phyloP scores from a whole-genome alignment of 306 rosid genomes.

The Prunus fruticosa region DNA sequence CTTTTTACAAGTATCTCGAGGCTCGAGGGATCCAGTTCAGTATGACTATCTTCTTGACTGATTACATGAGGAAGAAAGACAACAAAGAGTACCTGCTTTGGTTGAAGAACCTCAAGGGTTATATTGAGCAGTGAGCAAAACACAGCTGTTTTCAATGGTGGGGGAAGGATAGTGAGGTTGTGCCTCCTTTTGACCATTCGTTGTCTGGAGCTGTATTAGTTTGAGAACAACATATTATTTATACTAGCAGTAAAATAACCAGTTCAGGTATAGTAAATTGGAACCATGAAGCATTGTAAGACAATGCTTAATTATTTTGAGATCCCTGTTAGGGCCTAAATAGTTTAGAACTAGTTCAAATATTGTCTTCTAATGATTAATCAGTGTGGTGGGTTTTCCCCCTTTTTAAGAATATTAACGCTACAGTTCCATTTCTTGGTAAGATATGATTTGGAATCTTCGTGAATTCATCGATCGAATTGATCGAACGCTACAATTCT shows the following conservation, averaged over 20 bases:
- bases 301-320: not conserved
- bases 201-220: slow-evolving; percentile 15
- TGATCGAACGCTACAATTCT: no score
- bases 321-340: not conserved
- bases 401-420: not conserved
- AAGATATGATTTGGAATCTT: not conserved
- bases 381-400: not conserved
- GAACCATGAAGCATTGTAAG: not conserved
- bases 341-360: not conserved
- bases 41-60: slow-evolving; percentile 56
- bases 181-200: slow-evolving; percentile 14
- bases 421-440: not conserved
- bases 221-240: not conserved
- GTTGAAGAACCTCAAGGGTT: slow-evolving; percentile 78
- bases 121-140: slow-evolving; percentile 53
- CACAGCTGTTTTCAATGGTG: not conserved
- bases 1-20: slow-evolving; percentile 75
- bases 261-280: not conserved
- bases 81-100: slow-evolving; percentile 61
- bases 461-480: not conserved
- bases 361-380: not conserved
- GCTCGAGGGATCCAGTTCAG: slow-evolving; percentile 59
- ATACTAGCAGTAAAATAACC: not conserved
- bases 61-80: slow-evolving; percentile 71
- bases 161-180: slow-evolving; percentile 11